A percentile compares a stretch with the other conserved stretches of the same genome.
Evolutionary conservation across 2,329 filamentous ascomycete species (phyloP).

Genomic region (Magnaporthiopsis incrustans): DNA sequence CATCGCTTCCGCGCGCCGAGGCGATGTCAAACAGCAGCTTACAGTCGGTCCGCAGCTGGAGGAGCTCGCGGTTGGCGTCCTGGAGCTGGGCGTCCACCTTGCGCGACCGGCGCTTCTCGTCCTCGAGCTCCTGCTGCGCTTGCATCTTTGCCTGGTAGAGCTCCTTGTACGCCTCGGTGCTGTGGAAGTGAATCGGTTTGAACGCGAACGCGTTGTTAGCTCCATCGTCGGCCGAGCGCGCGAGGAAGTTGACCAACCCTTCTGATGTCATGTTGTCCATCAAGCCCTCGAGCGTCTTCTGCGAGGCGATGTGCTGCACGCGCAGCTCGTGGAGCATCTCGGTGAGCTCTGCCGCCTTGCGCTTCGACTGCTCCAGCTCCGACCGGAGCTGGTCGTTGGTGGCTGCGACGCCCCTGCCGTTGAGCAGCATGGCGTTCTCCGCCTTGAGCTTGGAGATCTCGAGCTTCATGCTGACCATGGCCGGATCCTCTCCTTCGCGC

Average conservation of each 20-base stretch:
- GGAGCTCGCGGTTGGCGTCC: conserved; percentile 47
- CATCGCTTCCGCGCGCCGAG: not conserved
- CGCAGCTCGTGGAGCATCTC: conserved; percentile 47
- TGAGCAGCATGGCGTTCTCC: conserved; percentile 52
- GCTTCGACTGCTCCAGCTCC: conserved; percentile 47
- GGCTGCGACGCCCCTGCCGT: conserved; percentile 43
- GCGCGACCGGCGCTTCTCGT: conserved; percentile 32
- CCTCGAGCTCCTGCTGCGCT: conserved; percentile 38
- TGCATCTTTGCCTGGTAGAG: conserved; percentile 40
- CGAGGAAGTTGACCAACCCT: conserved; percentile 39
- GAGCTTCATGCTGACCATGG: conserved; percentile 23
- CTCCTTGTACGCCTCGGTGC: conserved; percentile 42
- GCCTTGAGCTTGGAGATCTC: conserved; percentile 52
- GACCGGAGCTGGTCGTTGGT: conserved; percentile 46
- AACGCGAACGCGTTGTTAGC: not conserved
- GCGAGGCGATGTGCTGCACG: conserved; percentile 48
- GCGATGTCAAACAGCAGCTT: conserved; percentile 22
- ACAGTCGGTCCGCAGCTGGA: conserved; percentile 44
- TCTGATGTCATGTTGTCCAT: conserved; percentile 42
- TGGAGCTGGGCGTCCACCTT: conserved; percentile 40
- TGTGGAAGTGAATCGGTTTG: conserved; percentile 14
- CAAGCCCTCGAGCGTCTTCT: conserved; percentile 50
- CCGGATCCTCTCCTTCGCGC: not conserved
- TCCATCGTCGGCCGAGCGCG: conserved; percentile 6
- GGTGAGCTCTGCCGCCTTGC: conserved; percentile 43